Evolutionary conservation across 257 asterid genomes (phyloP), one percentile per base, ranked within the genome.

Genomic region (Catharanthus roseus): DNA sequence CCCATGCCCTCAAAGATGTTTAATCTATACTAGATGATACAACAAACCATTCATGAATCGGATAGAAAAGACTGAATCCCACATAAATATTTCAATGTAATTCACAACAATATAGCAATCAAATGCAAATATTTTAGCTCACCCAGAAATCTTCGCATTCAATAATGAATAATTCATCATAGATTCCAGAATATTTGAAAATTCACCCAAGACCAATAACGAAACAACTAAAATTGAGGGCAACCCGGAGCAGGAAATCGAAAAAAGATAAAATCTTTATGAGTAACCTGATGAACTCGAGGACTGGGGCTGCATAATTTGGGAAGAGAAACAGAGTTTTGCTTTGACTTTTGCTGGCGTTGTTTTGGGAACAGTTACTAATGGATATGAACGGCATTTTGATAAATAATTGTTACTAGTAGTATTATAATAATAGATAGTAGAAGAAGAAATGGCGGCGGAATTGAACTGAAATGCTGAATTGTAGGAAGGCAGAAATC

Each of bases 211-310:
- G 28, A 44, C 47, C 38, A 67, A 24, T 67, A 33, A 21, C 39
- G 42, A 65, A 65, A 49, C 42, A 28, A 31, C 44, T 13, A 44
- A 26, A 38, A 23, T 31, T 12, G 34, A 67, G 55, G 38, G 9
- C 34, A 9, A 13, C n/a, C 50, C 21, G 10, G 4, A 31, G 3
- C 50, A 28, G 21, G 11, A 15, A 15, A 19, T 23, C 21, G 10
- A 61, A 49, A 34, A 44, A 0, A 6, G 36, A 24, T 7, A 16
- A 10, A 33, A 28, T 21, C 26, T 31, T 18, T 21, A n/a, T 19
- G 33, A 62, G 7, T 70, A 76, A 85, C 96, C 95, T 60, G 87
- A 80, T 33, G 84, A 83, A 80, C 51, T 72, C 0, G 88, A 73
- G 60, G 83, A 72, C 3, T 54, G 67, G 26, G 80, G 75, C 54